Conservation (phyloP, 495 filamentous ascomycete genomes). For the Lepraria neglecta region DNA sequence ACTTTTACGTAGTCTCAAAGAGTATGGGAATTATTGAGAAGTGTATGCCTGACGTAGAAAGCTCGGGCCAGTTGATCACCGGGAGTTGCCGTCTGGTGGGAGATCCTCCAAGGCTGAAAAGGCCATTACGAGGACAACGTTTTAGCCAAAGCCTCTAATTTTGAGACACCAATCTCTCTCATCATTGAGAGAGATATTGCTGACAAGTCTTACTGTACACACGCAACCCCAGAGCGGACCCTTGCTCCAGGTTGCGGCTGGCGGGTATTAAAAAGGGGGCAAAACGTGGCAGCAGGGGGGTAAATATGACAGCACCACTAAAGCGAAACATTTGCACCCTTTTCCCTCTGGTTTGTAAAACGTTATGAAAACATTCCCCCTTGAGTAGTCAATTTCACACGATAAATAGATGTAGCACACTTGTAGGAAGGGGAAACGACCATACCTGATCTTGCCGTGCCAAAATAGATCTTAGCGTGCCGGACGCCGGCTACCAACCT, state of each 20-base stretch:
- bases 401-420: neutral
- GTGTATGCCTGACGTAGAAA: conserved; percentile 13
- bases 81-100: conserved; percentile 5
- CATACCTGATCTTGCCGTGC: neutral
- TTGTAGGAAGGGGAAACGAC: neutral
- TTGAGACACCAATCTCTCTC: no score
- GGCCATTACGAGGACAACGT: conserved; percentile 4
- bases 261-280: conserved; percentile 10
- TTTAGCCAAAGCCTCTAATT: neutral
- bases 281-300: conserved; percentile 16
- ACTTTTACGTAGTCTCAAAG: no score
- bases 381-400: neutral
- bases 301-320: neutral
- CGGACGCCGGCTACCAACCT: conserved; percentile 4
- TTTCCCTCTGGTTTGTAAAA: neutral
- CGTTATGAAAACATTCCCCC: neutral
- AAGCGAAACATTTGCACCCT: neutral
- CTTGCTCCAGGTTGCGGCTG: neutral
- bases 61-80: conserved; percentile 10
- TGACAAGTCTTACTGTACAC: neutral
- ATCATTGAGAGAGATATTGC: neutral
- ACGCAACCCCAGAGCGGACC: neutral
- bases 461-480: conserved; percentile 10
- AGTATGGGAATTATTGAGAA: neutral
- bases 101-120: conserved; percentile 12